These are phyloP conservation scores for Nasturtium officinale DNA, from an alignment of 345 rosid genomes.

Conservation along the genomic window DNA sequence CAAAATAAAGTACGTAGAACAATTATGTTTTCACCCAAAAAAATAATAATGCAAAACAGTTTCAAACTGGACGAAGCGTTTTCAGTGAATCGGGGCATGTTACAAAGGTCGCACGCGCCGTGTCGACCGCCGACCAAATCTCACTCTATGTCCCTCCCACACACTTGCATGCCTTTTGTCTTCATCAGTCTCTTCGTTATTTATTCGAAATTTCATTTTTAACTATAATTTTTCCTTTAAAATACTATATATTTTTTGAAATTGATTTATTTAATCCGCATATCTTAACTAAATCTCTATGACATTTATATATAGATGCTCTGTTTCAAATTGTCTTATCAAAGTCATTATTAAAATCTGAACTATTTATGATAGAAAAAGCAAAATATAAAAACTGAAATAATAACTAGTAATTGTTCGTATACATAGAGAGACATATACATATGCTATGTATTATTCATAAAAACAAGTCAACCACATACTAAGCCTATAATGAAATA, in stretches of 20 bases:
- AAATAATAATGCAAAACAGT: constrained; percentile 12
- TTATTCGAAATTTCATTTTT: not conserved
- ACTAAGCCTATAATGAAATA: constrained; percentile 6
- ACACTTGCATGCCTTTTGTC: constrained; percentile 27
- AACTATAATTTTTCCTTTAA: not conserved
- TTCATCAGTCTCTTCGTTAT: constrained; percentile 15
- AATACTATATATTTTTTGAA: not conserved
- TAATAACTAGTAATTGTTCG: constrained; percentile 12
- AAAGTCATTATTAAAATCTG: constrained; percentile 28
- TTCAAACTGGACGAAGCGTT: constrained; percentile 27
- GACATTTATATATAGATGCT: constrained; percentile 19
- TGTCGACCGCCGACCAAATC: constrained; percentile 47
- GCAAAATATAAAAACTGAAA: not conserved
- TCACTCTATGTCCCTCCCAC: constrained; percentile 32
- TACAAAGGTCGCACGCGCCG: constrained; percentile 38
- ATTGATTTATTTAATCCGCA: not conserved
- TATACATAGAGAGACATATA: constrained; percentile 8
- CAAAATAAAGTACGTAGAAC: not conserved
- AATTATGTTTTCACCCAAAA: not conserved
- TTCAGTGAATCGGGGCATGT: constrained; percentile 43
- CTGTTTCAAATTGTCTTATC: constrained; percentile 36
- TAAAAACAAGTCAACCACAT: constrained; percentile 8
- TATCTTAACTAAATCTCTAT: constrained; percentile 24
- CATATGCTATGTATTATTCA: constrained; percentile 17
- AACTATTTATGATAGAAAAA: constrained; percentile 2